phyloP scores from a whole-genome alignment of 352 stramenopile genomes.

The Chrysophaeum taylorii region DNA sequence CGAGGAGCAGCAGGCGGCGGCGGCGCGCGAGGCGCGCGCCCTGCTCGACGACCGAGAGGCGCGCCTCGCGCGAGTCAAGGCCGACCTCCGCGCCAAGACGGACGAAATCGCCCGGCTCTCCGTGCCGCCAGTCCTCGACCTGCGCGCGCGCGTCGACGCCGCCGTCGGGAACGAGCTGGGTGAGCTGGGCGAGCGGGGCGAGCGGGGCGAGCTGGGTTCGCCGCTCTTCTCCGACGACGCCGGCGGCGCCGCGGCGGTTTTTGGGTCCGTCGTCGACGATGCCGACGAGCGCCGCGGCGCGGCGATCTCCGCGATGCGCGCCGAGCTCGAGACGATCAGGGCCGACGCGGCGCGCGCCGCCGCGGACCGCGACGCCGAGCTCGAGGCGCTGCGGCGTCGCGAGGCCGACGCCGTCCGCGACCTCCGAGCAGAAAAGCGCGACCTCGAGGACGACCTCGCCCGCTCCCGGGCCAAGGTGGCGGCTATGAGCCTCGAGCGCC shows the following conservation, averaged over 20 bases:
- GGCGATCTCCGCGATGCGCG: slow-evolving; percentile 4
- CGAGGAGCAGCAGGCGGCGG: background rate
- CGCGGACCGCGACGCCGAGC: background rate
- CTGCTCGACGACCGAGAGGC: background rate
- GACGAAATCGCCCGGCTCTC: too few relatives aligned
- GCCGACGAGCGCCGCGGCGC: background rate
- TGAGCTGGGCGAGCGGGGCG: background rate
- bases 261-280: background rate
- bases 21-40: background rate
- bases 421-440: background rate
- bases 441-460: background rate
- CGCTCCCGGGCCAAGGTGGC: background rate
- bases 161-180: background rate
- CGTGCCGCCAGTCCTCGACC: too few relatives aligned
- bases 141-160: background rate
- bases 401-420: background rate
- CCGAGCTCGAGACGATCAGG: background rate
- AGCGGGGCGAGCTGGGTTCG: background rate
- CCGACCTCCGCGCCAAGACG: background rate
- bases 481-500: background rate
- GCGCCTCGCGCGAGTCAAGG: background rate
- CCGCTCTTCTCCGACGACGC: slow-evolving; percentile 5
- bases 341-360: background rate
- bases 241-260: background rate
- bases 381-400: background rate